Base-by-base conservation (phyloP, 108 stramenopile species). In the Craspedostauros australis region DNA sequence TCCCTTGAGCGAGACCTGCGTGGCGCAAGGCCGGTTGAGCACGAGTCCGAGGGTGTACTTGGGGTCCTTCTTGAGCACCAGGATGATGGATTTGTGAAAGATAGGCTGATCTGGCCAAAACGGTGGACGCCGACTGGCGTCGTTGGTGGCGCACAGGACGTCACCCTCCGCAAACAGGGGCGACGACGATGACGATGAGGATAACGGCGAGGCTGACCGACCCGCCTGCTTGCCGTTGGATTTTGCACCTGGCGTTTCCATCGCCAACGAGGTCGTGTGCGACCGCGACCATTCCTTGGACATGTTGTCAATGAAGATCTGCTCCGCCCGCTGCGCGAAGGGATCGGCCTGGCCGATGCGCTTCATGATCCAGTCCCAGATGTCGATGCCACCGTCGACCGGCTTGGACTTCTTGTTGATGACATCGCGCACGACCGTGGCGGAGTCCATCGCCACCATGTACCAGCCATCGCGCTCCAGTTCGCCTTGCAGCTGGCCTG, bases 211-310 rank as follows among this genome's bases (percentile, higher is more conserved):
- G n/a, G n/a, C n/a, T n/a, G n/a, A n/a, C n/a, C n/a, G n/a, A n/a
- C n/a, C n/a, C n/a, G n/a, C n/a, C n/a, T n/a, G n/a, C n/a, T n/a
- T n/a, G n/a, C n/a, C n/a, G n/a, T n/a, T n/a, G n/a, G n/a, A n/a
- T n/a, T n/a, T n/a, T n/a, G n/a, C n/a, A 50, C n/a, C 41, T 26
- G n/a, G 60, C 29, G 30, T 50, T 23, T 63, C 56, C 29, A 55
- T 43, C 19, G 77, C 71, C n/a, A n/a, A n/a, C n/a, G n/a, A n/a
- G n/a, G n/a, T n/a, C n/a, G n/a, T n/a, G n/a, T n/a, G n/a, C n/a
- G n/a, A n/a, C n/a, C n/a, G n/a, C n/a, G n/a, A n/a, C 83, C 87
- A 93, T 54, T 86, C 82, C 29, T 86, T 80, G 46, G 89, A 54
- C 82, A 93, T 87, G 21, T 69, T 48, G 61, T 88, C 87, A 36